Percentiles rank a stretch among this genome's conserved stretches.
Evolutionary conservation across 192 early-diverging fungal genomes (phyloP).

Genomic region (Glomus cerebriforme): DNA sequence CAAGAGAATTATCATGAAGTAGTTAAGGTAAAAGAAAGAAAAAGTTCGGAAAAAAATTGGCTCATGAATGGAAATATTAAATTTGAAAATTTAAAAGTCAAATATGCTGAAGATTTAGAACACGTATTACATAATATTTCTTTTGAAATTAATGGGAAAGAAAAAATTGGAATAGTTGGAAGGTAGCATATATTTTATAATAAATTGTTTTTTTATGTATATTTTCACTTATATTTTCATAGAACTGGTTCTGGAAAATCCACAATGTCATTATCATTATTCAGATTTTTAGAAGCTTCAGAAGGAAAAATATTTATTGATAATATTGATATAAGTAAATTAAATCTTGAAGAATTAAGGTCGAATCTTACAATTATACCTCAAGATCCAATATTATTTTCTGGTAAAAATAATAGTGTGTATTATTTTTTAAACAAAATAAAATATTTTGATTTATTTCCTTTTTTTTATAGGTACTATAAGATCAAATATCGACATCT

Average conservation of each 20-base stretch:
- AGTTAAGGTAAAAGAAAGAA: conserved; percentile 50
- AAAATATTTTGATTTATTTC: too few relatives aligned
- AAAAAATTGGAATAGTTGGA: conserved; percentile 91
- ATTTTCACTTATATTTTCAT: too few relatives aligned
- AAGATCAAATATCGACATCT: conserved; percentile 81
- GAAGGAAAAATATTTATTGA: conserved; percentile 75
- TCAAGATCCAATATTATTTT: conserved; percentile 73
- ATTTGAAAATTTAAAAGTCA: conserved; percentile 71
- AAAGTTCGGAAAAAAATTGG: conserved; percentile 50
- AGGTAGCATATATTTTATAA: conserved; percentile 51
- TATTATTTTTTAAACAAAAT: background rate
- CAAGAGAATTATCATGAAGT: conserved; percentile 69
- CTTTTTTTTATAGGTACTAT: conserved; percentile 50
- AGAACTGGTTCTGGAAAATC: conserved; percentile 69
- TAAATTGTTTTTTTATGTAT: background rate
- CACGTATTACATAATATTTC: conserved; percentile 77
- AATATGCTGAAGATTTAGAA: conserved; percentile 78
- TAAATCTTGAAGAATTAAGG: conserved; percentile 75
- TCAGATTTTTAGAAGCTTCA: conserved; percentile 80
- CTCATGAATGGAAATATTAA: conserved; percentile 71
- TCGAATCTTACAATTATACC: conserved; percentile 76
- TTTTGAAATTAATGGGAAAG: conserved; percentile 63
- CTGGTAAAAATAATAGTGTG: background rate
- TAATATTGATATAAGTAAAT: conserved; percentile 69
- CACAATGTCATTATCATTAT: conserved; percentile 74